Conservation (phyloP, 2,329 filamentous ascomycete species). For the Lojkania enalia region DNA sequence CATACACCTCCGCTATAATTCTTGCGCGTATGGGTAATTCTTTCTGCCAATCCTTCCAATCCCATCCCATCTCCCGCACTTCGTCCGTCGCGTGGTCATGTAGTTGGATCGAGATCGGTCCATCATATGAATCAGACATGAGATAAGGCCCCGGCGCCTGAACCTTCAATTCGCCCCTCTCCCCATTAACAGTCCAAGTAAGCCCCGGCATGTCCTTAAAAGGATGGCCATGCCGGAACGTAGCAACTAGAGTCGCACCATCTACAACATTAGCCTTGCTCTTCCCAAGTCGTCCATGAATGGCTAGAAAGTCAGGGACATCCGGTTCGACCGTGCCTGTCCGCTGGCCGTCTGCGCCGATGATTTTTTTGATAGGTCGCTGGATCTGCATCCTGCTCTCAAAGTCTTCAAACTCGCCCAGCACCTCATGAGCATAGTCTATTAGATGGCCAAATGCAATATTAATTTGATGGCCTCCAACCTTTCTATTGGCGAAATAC, state of each 20-base stretch:
- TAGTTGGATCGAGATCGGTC: constrained; percentile 27
- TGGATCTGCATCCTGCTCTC: constrained; percentile 23
- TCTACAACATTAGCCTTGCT: constrained; percentile 5
- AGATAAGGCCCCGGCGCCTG: constrained; percentile 7
- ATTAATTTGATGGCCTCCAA: constrained; percentile 22
- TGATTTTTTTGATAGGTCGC: constrained; percentile 13
- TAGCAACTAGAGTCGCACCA: constrained; percentile 15
- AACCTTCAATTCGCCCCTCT: constrained; percentile 21
- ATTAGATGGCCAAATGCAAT: constrained; percentile 27
- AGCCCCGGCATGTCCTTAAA: constrained; percentile 20
- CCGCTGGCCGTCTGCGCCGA: constrained; percentile 7
- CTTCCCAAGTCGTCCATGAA: not conserved
- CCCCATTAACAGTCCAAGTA: constrained; percentile 20
- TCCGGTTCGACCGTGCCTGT: constrained; percentile 1
- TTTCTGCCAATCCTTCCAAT: constrained; percentile 47
- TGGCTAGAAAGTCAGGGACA: not conserved
- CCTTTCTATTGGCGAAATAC: constrained; percentile 22
- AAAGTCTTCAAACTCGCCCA: constrained; percentile 21
- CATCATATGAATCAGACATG: constrained; percentile 14
- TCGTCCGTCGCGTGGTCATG: constrained; percentile 31
- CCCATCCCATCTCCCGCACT: constrained; percentile 41
- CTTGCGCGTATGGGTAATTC: constrained; percentile 26
- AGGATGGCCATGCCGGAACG: constrained; percentile 19
- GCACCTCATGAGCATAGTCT: constrained; percentile 22
- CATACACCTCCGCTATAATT: constrained; percentile 33